A percentile compares a stretch with the other conserved stretches of the same genome.
These are phyloP conservation scores for Suhomyces terraborum DNA, from an alignment of 1,139 yeast species.

Conservation along the genomic window DNA sequence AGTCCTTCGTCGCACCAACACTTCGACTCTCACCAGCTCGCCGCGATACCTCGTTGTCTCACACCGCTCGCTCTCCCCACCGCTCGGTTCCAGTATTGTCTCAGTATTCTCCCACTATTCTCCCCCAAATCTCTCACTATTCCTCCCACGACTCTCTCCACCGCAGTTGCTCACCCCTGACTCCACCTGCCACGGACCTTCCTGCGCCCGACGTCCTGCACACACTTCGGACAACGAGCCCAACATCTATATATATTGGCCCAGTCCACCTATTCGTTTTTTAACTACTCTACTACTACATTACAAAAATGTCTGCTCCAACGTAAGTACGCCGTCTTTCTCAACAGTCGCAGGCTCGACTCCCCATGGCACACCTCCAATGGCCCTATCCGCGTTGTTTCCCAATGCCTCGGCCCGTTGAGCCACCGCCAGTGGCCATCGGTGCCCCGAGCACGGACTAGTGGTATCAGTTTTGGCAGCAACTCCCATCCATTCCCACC, in stretches of 20 bases:
- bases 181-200: background rate
- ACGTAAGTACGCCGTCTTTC: constrained; percentile 36
- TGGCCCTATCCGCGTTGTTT: background rate
- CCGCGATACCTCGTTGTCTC: no score
- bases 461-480: no score
- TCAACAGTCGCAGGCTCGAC: background rate
- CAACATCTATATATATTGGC: constrained; percentile 13
- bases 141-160: background rate
- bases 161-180: constrained; percentile 1
- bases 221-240: constrained; percentile 9
- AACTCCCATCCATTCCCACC: no score
- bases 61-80: no score
- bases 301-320: constrained; percentile 41
- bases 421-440: background rate
- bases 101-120: no score
- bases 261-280: constrained; percentile 1
- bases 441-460: constrained; percentile 1
- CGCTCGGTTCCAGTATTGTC: no score
- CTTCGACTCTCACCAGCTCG: no score
- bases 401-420: background rate
- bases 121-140: background rate
- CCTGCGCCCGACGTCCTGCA: constrained; percentile 8
- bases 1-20: no score
- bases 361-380: background rate
- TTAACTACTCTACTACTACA: constrained; percentile 7